Base-by-base conservation (phyloP, 148 eudicot genomes). In the Persicaria tinctoria region DNA sequence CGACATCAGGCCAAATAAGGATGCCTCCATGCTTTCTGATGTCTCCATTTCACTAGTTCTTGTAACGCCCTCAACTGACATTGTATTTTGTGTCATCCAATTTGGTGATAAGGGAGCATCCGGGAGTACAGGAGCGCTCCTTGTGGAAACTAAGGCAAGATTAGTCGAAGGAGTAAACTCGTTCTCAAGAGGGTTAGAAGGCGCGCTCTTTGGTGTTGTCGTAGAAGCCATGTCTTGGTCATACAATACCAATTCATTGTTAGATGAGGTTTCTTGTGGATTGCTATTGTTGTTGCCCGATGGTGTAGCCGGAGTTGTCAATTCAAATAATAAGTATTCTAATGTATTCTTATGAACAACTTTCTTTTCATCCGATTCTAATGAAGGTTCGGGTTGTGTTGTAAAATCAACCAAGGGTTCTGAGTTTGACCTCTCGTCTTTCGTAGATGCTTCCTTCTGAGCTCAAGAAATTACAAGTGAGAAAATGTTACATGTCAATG, bases 361-460 rank as follows among this genome's bases (percentile, higher is more conserved):
- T 23, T 71, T 14, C 16, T n/a, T 53, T 16, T 53, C 57, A 1
- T 53, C 57, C 79, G 76, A 66, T 63, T 78, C 76, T 49, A 77
- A 79, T 73, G 77, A 23, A 46, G 85, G 85, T 68, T 84, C 77
- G 11, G 82, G 85, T 47, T 80, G 70, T 60, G 68, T 66, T 16
- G 80, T 78, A 51, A 85, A 81, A 77, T 86, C 85, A 73, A 84
- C 78, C 82, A 86, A 80, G 80, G 87, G 79, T 78, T 75, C 85
- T 44, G 72, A 56, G 73, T 81, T 81, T 70, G 56, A 79, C 44
- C 81, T 68, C 72, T 73, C 78, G 20, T 47, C 12, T 76, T 85
- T 87, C 9, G 70, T 20, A 56, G 60, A 51, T 57, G 51, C 76
- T 68, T 76, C 46, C 69, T 77, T 81, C 92, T 89, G 87, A 76